These are phyloP conservation scores for Wallacemonas sp. DNA, from an alignment of 208 protist species.

Conservation along the genomic window DNA sequence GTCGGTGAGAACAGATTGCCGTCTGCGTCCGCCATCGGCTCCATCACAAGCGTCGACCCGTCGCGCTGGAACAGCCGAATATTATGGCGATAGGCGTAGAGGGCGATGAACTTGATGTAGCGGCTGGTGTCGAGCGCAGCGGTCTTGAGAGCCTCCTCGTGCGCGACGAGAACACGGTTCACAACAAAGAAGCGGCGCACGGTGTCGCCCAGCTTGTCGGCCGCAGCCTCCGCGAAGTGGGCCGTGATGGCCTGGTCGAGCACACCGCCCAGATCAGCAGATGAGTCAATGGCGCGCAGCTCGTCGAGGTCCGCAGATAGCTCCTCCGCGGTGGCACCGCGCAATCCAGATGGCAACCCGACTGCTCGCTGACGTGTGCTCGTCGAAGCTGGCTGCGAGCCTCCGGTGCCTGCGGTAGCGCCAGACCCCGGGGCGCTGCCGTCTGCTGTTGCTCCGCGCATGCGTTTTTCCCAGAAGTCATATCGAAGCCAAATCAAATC, in stretches of 20 bases:
- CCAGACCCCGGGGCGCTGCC: background rate
- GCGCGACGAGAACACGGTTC: slow-evolving; percentile 45
- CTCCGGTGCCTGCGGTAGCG: background rate
- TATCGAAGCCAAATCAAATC: slow-evolving; percentile 84
- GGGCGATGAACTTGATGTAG: slow-evolving; percentile 84
- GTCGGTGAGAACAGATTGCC: slow-evolving; percentile 38
- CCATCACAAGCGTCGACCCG: slow-evolving; percentile 28
- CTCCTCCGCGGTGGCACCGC: slow-evolving; percentile 6
- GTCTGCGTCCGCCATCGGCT: slow-evolving; percentile 44
- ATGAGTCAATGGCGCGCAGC: slow-evolving; percentile 43
- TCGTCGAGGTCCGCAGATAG: slow-evolving; percentile 14
- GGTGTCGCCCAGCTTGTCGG: slow-evolving; percentile 33
- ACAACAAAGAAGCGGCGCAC: slow-evolving; percentile 55
- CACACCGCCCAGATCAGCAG: slow-evolving; percentile 57
- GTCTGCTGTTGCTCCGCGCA: slow-evolving; percentile 9
- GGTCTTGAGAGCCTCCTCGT: slow-evolving; percentile 32
- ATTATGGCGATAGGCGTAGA: slow-evolving; percentile 63
- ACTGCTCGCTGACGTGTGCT: background rate
- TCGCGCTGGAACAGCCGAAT: slow-evolving; percentile 28
- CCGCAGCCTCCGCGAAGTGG: slow-evolving; percentile 70
- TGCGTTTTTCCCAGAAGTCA: slow-evolving; percentile 81
- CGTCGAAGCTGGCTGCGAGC: background rate
- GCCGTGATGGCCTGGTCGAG: slow-evolving; percentile 79
- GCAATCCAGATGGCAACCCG: slow-evolving; percentile 4
- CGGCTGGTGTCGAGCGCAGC: slow-evolving; percentile 61